Evolutionary conservation across 352 stramenopile genomes (phyloP).

Genomic region (Blastocystis sp.): DNA sequence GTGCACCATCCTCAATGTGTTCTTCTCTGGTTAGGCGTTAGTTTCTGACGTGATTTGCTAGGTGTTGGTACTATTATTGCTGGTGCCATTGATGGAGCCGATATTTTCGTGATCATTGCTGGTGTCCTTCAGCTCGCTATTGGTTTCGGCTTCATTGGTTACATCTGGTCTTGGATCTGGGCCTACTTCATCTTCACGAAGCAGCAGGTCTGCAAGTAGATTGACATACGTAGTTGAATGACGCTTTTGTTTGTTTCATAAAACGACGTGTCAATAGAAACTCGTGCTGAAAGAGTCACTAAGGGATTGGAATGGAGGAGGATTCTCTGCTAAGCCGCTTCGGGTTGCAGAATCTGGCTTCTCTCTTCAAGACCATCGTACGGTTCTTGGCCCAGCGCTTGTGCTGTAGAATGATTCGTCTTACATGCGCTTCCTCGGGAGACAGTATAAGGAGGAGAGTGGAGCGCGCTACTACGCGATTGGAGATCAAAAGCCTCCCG

Average conservation of each 20-base stretch:
- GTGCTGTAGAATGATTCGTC: constrained; percentile 33
- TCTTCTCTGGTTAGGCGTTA: constrained; percentile 24
- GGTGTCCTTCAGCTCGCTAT: constrained; percentile 32
- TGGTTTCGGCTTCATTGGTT: constrained; percentile 10
- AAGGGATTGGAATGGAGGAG: not conserved
- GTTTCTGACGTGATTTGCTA: not conserved
- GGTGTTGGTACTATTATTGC: constrained; percentile 63
- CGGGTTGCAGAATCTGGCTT: not conserved
- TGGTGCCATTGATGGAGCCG: not conserved
- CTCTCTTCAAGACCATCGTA: constrained; percentile 35
- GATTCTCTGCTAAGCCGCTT: constrained; percentile 1
- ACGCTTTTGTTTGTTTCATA: constrained; percentile 31
- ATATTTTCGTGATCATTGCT: constrained; percentile 28
- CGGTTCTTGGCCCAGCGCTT: too few relatives aligned
- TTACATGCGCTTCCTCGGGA: constrained; percentile 12
- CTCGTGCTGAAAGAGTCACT: too few relatives aligned
- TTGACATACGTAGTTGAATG: not conserved
- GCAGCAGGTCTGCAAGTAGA: constrained; percentile 36
- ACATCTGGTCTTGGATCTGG: constrained; percentile 49
- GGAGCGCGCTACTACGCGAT: not conserved
- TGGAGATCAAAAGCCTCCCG: not conserved
- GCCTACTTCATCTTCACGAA: constrained; percentile 49
- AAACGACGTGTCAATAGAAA: too few relatives aligned
- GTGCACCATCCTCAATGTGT: constrained; percentile 55
- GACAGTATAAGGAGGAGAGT: not conserved